A percentile compares a stretch with the other conserved stretches of the same genome.
These are phyloP conservation scores for Suillus subaureus DNA, from an alignment of 768 basidiomycete genomes.

Conservation along the genomic window DNA sequence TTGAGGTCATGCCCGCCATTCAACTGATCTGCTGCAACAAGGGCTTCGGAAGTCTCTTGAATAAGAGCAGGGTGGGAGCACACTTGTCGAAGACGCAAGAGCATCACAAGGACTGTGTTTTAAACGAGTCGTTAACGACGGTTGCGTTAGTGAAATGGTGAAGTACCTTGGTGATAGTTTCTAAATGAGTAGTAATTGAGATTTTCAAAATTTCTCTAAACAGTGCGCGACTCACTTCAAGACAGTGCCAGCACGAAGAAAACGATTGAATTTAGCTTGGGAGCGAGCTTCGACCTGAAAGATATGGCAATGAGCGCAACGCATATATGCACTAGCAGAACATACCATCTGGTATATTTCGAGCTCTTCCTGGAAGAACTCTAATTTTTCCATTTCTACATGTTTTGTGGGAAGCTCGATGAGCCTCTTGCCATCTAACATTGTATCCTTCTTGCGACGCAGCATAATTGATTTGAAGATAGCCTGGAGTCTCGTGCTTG, in stretches of 20 bases:
- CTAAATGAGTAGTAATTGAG: slow-evolving; percentile 24
- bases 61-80: slow-evolving; percentile 72
- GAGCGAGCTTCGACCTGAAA: slow-evolving; percentile 51
- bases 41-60: slow-evolving; percentile 53
- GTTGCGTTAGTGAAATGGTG: slow-evolving; percentile 25
- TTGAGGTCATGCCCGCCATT: slow-evolving; percentile 32
- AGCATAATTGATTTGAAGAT: slow-evolving; percentile 56
- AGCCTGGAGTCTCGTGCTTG: slow-evolving; percentile 59
- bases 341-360: slow-evolving; percentile 61
- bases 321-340: background rate
- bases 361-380: slow-evolving; percentile 63
- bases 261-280: slow-evolving; percentile 68
- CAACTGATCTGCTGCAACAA: slow-evolving; percentile 43
- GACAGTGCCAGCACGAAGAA: slow-evolving; percentile 62
- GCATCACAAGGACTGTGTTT: slow-evolving; percentile 43
- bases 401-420: slow-evolving; percentile 64
- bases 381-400: slow-evolving; percentile 50
- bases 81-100: slow-evolving; percentile 63
- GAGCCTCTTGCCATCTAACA: slow-evolving; percentile 67
- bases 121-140: background rate
- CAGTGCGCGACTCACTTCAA: slow-evolving; percentile 48
- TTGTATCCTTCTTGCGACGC: slow-evolving; percentile 63
- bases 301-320: background rate
- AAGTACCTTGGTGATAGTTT: slow-evolving; percentile 58
- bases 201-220: background rate